These are phyloP conservation scores for Mycotypha africana DNA, from an alignment of 371 early-diverging fungal genomes.

Conservation along the genomic window DNA sequence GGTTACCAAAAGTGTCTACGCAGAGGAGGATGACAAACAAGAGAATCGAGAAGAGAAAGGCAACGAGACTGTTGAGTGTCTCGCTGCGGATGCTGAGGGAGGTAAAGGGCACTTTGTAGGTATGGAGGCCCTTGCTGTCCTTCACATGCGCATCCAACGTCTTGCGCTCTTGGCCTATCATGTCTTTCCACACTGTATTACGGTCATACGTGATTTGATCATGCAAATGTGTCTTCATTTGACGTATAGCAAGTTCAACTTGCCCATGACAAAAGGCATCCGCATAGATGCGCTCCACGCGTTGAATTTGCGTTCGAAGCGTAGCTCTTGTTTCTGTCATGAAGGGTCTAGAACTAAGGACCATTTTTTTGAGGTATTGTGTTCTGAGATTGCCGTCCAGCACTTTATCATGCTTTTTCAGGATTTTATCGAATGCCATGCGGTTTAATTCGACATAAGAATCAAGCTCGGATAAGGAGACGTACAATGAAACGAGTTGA, in stretches of 20 bases:
- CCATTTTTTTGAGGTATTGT: constrained; percentile 55
- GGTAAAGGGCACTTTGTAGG: constrained; percentile 37
- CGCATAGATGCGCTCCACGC: constrained; percentile 60
- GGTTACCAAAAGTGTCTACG: constrained; percentile 51
- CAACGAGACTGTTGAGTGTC: constrained; percentile 19
- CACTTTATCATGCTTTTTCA: constrained; percentile 96
- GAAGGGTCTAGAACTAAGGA: constrained; percentile 58
- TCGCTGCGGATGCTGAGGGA: constrained; percentile 13
- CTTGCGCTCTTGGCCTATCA: constrained; percentile 71
- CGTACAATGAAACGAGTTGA: constrained; percentile 58
- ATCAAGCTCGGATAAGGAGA: constrained; percentile 77
- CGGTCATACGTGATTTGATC: constrained; percentile 77
- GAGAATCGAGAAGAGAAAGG: constrained; percentile 41
- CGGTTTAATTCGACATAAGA: constrained; percentile 89
- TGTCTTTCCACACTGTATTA: constrained; percentile 80
- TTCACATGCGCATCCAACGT: constrained; percentile 43
- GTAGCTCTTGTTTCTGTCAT: constrained; percentile 41
- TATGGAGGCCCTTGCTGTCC: constrained; percentile 37
- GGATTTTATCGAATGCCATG: constrained; percentile 91
- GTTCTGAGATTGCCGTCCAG: constrained; percentile 46
- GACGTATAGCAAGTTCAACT: constrained; percentile 47
- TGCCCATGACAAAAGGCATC: constrained; percentile 53
- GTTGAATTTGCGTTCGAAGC: constrained; percentile 46
- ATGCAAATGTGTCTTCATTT: constrained; percentile 62
- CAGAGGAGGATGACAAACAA: constrained; percentile 54